These are phyloP conservation scores for Triticum monococcum DNA, from an alignment of 176 grass and related monocot species.

Conservation along the genomic window DNA sequence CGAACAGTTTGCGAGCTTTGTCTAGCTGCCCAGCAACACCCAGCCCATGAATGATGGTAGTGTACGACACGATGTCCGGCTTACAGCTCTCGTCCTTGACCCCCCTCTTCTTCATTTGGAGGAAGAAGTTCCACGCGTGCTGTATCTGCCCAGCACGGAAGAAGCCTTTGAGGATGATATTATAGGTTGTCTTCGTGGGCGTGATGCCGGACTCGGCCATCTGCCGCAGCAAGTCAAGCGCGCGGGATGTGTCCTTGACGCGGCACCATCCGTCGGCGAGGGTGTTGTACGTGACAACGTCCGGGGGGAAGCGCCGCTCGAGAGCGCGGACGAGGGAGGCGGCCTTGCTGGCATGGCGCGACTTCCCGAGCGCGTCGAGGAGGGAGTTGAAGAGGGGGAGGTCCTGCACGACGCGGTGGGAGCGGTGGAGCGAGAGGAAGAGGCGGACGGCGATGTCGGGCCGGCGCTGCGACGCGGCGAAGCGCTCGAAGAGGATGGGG, in stretches of 20 bases:
- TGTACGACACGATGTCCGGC: constrained; percentile 82
- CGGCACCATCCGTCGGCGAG: constrained; percentile 90
- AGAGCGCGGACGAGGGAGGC: constrained; percentile 70
- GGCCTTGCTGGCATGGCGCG: constrained; percentile 68
- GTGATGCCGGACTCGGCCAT: constrained; percentile 80
- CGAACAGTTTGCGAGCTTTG: constrained; percentile 60
- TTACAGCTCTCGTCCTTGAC: constrained; percentile 40
- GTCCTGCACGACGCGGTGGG: constrained; percentile 55
- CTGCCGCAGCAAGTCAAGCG: constrained; percentile 66
- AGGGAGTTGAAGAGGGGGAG: constrained; percentile 75
- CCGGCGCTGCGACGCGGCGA: constrained; percentile 53
- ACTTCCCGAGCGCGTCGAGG: constrained; percentile 73
- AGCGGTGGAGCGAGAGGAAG: constrained; percentile 80
- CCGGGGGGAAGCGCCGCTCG: constrained; percentile 51
- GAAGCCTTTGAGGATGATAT: constrained; percentile 86
- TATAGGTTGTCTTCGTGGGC: constrained; percentile 89
- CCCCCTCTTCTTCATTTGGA: constrained; percentile 89
- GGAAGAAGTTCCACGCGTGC: constrained; percentile 78
- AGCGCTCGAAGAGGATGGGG: constrained; percentile 70
- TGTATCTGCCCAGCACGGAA: constrained; percentile 67
- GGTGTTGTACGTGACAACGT: constrained; percentile 77
- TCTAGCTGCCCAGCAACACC: constrained; percentile 68
- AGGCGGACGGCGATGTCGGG: constrained; percentile 77
- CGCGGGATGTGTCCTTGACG: constrained; percentile 72
- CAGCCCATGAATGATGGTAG: constrained; percentile 71